A percentile compares a stretch with the other conserved stretches of the same genome.
phyloP scores from a whole-genome alignment of 1,284 basidiomycete species.

The Fistulina hepatica region DNA sequence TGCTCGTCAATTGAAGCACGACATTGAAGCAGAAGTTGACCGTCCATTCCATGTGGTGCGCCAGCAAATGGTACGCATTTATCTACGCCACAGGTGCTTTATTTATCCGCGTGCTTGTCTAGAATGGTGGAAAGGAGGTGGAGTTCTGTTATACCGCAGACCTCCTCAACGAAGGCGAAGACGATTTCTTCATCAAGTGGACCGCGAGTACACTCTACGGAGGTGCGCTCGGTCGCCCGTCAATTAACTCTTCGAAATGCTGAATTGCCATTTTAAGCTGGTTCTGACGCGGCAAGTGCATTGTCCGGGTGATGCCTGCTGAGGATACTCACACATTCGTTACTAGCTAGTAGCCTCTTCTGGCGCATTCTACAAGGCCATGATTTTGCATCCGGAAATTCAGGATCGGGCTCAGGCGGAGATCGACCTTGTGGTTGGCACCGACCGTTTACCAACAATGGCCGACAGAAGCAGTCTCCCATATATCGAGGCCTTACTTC shows the following conservation, averaged over 20 bases:
- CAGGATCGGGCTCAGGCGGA: constrained; percentile 43
- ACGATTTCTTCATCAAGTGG: constrained; percentile 49
- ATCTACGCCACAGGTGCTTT: constrained; percentile 5
- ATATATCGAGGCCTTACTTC: too few relatives aligned
- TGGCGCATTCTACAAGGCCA: constrained; percentile 22
- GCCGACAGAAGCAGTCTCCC: constrained; percentile 38
- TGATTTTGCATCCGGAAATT: constrained; percentile 41
- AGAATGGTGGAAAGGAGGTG: too few relatives aligned
- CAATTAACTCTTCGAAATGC: too few relatives aligned
- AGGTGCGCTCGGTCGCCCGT: constrained; percentile 30
- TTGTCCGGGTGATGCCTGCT: too few relatives aligned
- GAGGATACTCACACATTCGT: too few relatives aligned
- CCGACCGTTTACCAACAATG: constrained; percentile 39
- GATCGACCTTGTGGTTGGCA: constrained; percentile 41
- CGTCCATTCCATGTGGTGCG: constrained; percentile 46
- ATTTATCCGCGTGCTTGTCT: constrained; percentile 6
- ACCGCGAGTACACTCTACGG: constrained; percentile 44
- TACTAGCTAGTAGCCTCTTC: background rate
- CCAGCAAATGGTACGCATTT: constrained; percentile 41
- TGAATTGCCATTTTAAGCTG: too few relatives aligned
- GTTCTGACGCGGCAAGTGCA: too few relatives aligned
- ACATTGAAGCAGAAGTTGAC: constrained; percentile 42
- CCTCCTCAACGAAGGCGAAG: too few relatives aligned
- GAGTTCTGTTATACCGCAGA: too few relatives aligned
- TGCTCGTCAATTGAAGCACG: constrained; percentile 39